Evolutionary conservation across 345 rosid species (phyloP).

Genomic region (Dipteronia sinensis): DNA sequence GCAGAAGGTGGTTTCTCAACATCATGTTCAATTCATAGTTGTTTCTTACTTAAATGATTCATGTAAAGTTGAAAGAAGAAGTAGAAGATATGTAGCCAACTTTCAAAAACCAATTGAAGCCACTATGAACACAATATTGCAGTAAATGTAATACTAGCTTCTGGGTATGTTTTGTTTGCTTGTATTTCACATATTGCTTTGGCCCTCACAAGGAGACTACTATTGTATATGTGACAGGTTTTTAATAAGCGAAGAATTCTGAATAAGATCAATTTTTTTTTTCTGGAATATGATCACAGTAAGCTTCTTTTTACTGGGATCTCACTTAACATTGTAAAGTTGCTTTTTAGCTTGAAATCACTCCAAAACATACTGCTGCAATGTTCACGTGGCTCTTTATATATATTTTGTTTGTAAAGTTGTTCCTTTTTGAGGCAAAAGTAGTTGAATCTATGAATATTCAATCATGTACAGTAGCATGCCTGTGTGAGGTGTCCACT

Average conservation of each 20-base stretch:
- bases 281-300: conserved; percentile 1
- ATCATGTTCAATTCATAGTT: background rate
- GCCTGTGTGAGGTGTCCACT: background rate
- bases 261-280: background rate
- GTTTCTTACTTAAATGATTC: conserved; percentile 3
- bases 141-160: background rate
- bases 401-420: background rate
- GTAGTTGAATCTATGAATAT: background rate
- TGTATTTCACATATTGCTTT: background rate
- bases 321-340: background rate
- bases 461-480: background rate
- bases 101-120: background rate
- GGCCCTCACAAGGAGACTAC: background rate
- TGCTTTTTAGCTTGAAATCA: background rate
- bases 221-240: background rate
- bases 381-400: background rate
- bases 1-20: conserved; percentile 19
- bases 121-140: background rate
- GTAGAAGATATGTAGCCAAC: background rate
- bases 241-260: background rate
- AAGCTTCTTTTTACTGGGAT: background rate
- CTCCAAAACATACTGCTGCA: background rate
- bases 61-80: background rate
- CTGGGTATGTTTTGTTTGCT: background rate
- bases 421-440: background rate